phyloP scores from a whole-genome alignment of 108 stramenopile genomes.

The Epithemia pelagica region DNA sequence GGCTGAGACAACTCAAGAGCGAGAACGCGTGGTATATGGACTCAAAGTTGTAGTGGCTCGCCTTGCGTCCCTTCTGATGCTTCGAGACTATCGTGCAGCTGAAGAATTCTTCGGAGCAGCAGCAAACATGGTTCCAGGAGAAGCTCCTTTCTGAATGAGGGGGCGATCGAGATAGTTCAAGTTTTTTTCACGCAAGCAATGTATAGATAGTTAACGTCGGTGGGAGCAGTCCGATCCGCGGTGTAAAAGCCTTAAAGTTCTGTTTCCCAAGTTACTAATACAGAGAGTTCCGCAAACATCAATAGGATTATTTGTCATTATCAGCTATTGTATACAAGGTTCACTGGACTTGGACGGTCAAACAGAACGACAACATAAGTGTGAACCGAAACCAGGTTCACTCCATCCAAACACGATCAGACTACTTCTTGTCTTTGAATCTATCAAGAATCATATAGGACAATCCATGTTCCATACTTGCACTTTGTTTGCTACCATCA shows the following conservation, averaged over 20 bases:
- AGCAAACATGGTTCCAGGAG: slow-evolving; percentile 32
- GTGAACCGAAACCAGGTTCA: too few species aligned
- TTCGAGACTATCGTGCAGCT: slow-evolving; percentile 38
- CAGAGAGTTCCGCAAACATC: background rate
- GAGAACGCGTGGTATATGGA: slow-evolving; percentile 42
- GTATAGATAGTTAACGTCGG: background rate
- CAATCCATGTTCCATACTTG: too few species aligned
- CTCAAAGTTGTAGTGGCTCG: slow-evolving; percentile 50
- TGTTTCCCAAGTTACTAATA: background rate
- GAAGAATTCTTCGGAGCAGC: slow-evolving; percentile 47
- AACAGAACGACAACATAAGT: too few species aligned
- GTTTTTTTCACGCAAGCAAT: background rate
- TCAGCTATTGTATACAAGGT: too few species aligned
- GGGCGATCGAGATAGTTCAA: slow-evolving; percentile 10
- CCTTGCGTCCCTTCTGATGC: slow-evolving; percentile 51
- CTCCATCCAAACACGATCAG: too few species aligned
- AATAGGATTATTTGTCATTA: too few species aligned
- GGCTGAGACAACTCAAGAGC: slow-evolving; percentile 31
- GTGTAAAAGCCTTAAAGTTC: background rate
- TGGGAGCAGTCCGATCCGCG: background rate
- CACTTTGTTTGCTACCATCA: too few species aligned
- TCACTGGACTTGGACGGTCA: too few species aligned
- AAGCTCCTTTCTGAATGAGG: slow-evolving; percentile 35
- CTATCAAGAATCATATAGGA: too few species aligned
- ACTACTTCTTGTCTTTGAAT: too few species aligned